Base-by-base conservation (phyloP, 345 rosid genomes). In the Stellera chamaejasme region DNA sequence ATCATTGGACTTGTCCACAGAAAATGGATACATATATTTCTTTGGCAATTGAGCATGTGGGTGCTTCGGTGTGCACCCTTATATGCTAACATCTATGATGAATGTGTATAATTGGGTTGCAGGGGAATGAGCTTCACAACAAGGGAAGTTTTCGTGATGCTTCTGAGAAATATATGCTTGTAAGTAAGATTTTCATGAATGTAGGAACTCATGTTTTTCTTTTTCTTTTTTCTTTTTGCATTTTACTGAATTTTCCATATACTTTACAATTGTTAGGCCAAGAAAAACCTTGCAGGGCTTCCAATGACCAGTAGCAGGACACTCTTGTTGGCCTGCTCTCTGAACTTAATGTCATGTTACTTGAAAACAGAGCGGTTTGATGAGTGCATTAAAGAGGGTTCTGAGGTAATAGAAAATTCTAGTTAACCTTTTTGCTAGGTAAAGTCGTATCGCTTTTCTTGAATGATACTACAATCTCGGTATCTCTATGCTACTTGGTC, bases 301-400 rank as follows among this genome's bases (percentile, higher is more conserved):
- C 82, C 79, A 45, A 75, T 87, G 7, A 72, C 90, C 58, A 72
- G 79, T 71, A 78, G 82, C 44, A 78, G 71, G 61, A 48, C 88
- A 42, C 84, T 94, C 49, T 52, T 71, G 60, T 54, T 82, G 78
- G 87, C 90, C 27, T 90, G 97, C 75, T 87, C 99, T 49, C 90
- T 90, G 47, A 94, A 94, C 73, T 61, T 82, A 60, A 90, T 94
- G 99, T 94, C 99, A 23, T 94, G 99, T 79, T 87, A 90, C 79
- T 70, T 94, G 72, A 94, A 85, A 76, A 83, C 83, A 26, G 69
- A 63, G 69, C 84, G 83, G 64, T 82, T 72, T 50, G 66, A 80
- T 19, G 84, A 83, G 47, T 94, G 99, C 66, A 66, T 90, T 43
- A 74, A 72, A 64, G 96, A 82, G 73, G 97, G 99, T 62, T 78